phyloP scores from a whole-genome alignment of 176 grass and related monocot genomes.

The Musa beccarii region DNA sequence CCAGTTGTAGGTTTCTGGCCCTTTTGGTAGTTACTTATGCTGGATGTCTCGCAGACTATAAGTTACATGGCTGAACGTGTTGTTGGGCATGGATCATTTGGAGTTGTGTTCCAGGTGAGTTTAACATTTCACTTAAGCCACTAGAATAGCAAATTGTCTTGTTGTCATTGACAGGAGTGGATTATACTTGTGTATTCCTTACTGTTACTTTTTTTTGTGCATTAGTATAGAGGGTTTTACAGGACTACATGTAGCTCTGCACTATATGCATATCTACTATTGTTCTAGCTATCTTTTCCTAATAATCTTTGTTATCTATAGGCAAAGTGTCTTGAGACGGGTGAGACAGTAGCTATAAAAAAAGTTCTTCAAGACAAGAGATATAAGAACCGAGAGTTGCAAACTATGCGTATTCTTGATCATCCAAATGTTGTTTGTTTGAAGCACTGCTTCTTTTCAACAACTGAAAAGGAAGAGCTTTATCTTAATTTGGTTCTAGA shows the following conservation, averaged over 20 bases:
- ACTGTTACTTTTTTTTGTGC: not conserved
- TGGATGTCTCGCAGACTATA: slow-evolving; percentile 1
- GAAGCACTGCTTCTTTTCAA: slow-evolving; percentile 75
- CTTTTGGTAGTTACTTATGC: not conserved
- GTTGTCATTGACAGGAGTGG: not conserved
- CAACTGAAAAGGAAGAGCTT: slow-evolving; percentile 61
- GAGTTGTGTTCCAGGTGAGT: slow-evolving; percentile 14
- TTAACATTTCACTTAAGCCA: not conserved
- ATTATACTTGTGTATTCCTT: not conserved
- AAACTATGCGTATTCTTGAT: slow-evolving; percentile 64
- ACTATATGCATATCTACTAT: not conserved
- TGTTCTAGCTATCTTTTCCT: not conserved
- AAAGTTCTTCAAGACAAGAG: slow-evolving; percentile 79
- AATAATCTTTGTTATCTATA: slow-evolving; percentile 2
- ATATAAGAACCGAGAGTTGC: slow-evolving; percentile 70
- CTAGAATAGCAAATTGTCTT: not conserved
- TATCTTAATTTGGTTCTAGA: slow-evolving; percentile 66
- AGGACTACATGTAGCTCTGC: not conserved
- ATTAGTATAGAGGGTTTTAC: not conserved
- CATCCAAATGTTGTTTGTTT: slow-evolving; percentile 65
- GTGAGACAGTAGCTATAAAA: slow-evolving; percentile 72
- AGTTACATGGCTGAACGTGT: slow-evolving; percentile 22
- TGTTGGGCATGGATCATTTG: slow-evolving; percentile 16
- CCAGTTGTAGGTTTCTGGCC: not conserved
- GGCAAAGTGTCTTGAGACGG: slow-evolving; percentile 72